phyloP scores from a whole-genome alignment of 2,329 filamentous ascomycete genomes.

The Fusarium sp. region DNA sequence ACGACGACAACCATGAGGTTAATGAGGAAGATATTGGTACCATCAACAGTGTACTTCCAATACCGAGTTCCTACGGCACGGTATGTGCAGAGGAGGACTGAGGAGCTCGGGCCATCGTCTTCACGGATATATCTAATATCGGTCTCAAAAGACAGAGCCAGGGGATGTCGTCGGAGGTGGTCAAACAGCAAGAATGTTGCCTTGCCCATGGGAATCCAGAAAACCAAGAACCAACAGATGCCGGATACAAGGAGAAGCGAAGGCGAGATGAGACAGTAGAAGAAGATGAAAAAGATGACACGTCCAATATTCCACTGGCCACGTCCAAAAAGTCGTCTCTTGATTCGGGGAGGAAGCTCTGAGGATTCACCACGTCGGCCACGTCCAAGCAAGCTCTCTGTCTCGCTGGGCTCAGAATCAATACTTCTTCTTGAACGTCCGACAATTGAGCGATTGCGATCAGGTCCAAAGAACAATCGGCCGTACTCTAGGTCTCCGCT shows the following conservation, averaged over 20 bases:
- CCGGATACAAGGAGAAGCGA: slow-evolving; percentile 84
- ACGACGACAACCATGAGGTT: slow-evolving; percentile 93
- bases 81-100: slow-evolving; percentile 95
- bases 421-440: slow-evolving; percentile 88
- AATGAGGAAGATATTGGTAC: slow-evolving; percentile 98
- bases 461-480: slow-evolving; percentile 92
- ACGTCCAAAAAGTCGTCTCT: slow-evolving; percentile 90
- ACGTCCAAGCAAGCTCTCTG: slow-evolving; percentile 83
- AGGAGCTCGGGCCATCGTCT: slow-evolving; percentile 76
- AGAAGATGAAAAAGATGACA: slow-evolving; percentile 95
- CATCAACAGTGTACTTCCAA: slow-evolving; percentile 99
- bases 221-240: slow-evolving; percentile 95
- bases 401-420: slow-evolving; percentile 84
- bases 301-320: slow-evolving; percentile 95
- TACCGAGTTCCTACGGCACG: slow-evolving; percentile 93
- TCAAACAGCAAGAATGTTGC: slow-evolving; percentile 89
- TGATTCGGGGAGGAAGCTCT: slow-evolving; percentile 57
- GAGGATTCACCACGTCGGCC: slow-evolving; percentile 59
- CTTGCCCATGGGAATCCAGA: slow-evolving; percentile 98
- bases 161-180: slow-evolving; percentile 89
- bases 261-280: slow-evolving; percentile 91
- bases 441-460: slow-evolving; percentile 77
- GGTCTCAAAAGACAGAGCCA: slow-evolving; percentile 92
- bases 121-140: slow-evolving; percentile 78
- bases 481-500: slow-evolving; percentile 96